Percentiles rank a stretch among this genome's conserved stretches.
Conservation (phyloP, 2,329 filamentous ascomycete genomes). For the Fusarium piperis region DNA sequence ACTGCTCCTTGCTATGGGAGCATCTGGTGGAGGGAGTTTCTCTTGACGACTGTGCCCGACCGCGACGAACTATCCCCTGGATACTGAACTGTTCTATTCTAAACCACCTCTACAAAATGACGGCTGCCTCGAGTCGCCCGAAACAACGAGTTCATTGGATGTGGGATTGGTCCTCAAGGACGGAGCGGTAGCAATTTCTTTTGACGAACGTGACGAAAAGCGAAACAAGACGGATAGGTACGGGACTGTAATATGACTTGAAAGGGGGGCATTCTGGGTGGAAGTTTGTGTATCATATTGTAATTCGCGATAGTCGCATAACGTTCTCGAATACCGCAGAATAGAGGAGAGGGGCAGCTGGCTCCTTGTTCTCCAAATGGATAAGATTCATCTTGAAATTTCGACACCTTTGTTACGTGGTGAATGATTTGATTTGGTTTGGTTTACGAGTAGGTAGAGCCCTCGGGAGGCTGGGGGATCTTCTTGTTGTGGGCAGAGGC, state of each 20-base stretch:
- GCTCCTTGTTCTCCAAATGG: conserved; percentile 27
- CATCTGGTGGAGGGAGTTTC: conserved; percentile 8
- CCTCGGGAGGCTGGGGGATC: conserved; percentile 91
- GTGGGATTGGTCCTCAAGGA: conserved; percentile 5
- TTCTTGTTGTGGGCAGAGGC: conserved; percentile 92
- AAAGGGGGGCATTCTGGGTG: conserved; percentile 20
- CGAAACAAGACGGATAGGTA: conserved; percentile 24
- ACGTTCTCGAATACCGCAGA: conserved; percentile 21
- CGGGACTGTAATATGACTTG: conserved; percentile 30
- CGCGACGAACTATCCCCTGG: conserved; percentile 1
- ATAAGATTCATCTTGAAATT: conserved; percentile 14
- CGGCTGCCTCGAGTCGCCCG: conserved; percentile 14
- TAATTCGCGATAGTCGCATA: conserved; percentile 39
- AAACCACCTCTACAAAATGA: conserved; percentile 24
- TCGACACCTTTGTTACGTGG: conserved; percentile 4
- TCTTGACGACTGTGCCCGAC: conserved; percentile 19
- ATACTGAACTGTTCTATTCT: conserved; percentile 27
- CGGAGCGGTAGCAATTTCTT: conserved; percentile 22
- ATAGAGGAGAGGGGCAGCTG: conserved; percentile 21
- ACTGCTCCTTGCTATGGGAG: conserved; percentile 13
- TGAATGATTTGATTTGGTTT: not conserved
- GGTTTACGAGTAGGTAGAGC: conserved; percentile 61
- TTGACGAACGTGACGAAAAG: conserved; percentile 38
- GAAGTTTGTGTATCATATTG: conserved; percentile 42
- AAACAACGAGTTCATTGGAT: not conserved